Conservation (phyloP, 2,329 filamentous ascomycete species). For the Clonostachys solani region DNA sequence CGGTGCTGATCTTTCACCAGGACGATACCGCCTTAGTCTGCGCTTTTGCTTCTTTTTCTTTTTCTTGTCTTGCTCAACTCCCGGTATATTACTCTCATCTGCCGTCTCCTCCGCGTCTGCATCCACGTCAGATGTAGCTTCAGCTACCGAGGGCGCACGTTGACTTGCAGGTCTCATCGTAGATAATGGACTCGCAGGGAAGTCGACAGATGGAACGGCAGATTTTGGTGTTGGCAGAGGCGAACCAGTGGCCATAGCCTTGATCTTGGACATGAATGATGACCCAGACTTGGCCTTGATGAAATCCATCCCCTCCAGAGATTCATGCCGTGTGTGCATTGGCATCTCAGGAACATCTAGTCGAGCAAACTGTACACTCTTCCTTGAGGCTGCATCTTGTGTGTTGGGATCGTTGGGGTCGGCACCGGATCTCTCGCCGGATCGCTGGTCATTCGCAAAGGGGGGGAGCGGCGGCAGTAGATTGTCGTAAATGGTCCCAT, state of each 20-base stretch:
- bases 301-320: slow-evolving; percentile 62
- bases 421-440: not conserved
- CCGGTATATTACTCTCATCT: slow-evolving; percentile 56
- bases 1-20: slow-evolving; percentile 58
- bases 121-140: slow-evolving; percentile 43
- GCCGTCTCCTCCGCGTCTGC: slow-evolving; percentile 83
- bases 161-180: slow-evolving; percentile 36
- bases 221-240: slow-evolving; percentile 40
- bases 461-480: not conserved
- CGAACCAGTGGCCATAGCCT: slow-evolving; percentile 61
- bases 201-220: slow-evolving; percentile 14
- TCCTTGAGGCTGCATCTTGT: slow-evolving; percentile 16
- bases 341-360: slow-evolving; percentile 45
- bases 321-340: slow-evolving; percentile 56
- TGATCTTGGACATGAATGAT: slow-evolving; percentile 75
- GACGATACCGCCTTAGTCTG: slow-evolving; percentile 52
- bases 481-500: not conserved
- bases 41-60: slow-evolving; percentile 60
- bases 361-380: slow-evolving; percentile 74
- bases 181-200: slow-evolving; percentile 24
- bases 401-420: not conserved
- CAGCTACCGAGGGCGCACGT: slow-evolving; percentile 48
- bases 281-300: slow-evolving; percentile 51
- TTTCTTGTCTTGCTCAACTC: slow-evolving; percentile 24
- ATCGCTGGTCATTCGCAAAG: not conserved